phyloP scores from a whole-genome alignment of 2,329 filamentous ascomycete genomes.

The Septoria petroselini region DNA sequence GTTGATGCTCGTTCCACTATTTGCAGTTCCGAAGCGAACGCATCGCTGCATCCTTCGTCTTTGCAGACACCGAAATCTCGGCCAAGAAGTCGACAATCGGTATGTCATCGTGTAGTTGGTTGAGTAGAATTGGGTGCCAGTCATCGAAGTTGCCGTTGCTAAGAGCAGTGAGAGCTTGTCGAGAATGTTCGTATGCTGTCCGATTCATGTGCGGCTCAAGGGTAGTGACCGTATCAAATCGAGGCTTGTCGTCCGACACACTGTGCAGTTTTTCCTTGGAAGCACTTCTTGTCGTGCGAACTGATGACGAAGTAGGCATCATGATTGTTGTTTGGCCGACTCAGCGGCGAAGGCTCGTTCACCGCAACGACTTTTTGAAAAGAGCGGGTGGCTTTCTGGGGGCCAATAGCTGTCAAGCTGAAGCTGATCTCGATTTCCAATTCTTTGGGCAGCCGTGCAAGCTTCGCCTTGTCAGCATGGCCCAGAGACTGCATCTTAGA shows the following conservation, averaged over 20 bases:
- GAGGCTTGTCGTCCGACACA: not conserved
- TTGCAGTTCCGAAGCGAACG: not conserved
- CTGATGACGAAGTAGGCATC: not conserved
- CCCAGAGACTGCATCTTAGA: not conserved
- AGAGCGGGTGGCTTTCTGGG: not conserved
- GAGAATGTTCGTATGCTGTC: too few species aligned
- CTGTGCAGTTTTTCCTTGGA: not conserved
- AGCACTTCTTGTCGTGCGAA: not conserved
- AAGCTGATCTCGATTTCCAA: not conserved
- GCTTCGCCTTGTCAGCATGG: not conserved
- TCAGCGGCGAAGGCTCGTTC: not conserved
- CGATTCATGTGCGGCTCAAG: not conserved
- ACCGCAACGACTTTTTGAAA: not conserved
- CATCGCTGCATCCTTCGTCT: too few species aligned
- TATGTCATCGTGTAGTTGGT: not conserved
- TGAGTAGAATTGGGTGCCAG: not conserved
- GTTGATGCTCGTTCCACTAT: conserved; percentile 6
- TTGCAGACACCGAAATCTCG: not conserved
- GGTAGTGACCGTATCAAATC: not conserved
- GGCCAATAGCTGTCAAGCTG: not conserved
- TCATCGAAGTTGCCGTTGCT: not conserved
- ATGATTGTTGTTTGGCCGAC: not conserved
- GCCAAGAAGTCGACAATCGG: not conserved
- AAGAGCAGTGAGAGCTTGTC: not conserved
- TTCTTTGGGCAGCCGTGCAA: not conserved